Conservation (phyloP, 495 filamentous ascomycete genomes). For the Bacidia gigantensis region DNA sequence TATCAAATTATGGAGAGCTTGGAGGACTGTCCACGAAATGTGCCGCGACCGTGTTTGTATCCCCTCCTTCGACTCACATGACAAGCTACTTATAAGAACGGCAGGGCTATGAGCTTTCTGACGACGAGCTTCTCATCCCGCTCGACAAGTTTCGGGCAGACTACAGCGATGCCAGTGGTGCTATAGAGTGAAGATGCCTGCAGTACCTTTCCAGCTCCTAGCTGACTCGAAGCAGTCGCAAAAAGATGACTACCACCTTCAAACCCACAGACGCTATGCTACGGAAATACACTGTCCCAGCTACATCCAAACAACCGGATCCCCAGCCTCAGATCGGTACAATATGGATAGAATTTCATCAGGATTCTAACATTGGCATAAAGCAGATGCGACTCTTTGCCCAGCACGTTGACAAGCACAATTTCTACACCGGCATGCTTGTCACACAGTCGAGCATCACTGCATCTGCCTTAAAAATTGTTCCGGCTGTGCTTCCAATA, state of each 20-base stretch:
- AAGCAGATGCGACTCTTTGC: slow-evolving; percentile 84
- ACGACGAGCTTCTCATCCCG: slow-evolving; percentile 73
- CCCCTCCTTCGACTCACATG: not conserved
- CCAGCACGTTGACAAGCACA: slow-evolving; percentile 57
- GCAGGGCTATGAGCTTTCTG: slow-evolving; percentile 82
- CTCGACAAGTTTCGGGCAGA: slow-evolving; percentile 58
- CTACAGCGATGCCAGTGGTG: slow-evolving; percentile 55
- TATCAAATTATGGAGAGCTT: slow-evolving; percentile 72
- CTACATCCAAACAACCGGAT: slow-evolving; percentile 41
- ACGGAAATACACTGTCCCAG: slow-evolving; percentile 61
- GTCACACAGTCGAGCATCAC: slow-evolving; percentile 72
- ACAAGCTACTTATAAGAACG: slow-evolving; percentile 5
- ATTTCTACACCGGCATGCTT: slow-evolving; percentile 79
- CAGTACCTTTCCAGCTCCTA: not conserved
- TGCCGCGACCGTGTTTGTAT: slow-evolving; percentile 57
- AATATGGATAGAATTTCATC: slow-evolving; percentile 86
- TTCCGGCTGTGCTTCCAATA: slow-evolving; percentile 55
- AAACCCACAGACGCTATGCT: slow-evolving; percentile 72
- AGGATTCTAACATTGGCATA: slow-evolving; percentile 65
- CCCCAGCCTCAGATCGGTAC: slow-evolving; percentile 62
- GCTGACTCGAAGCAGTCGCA: slow-evolving; percentile 46
- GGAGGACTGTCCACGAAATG: slow-evolving; percentile 81
- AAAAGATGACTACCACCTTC: slow-evolving; percentile 71
- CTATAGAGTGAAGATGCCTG: slow-evolving; percentile 44
- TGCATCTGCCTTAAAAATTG: slow-evolving; percentile 68